Percentiles rank a stretch among this genome's conserved stretches.
These are phyloP conservation scores for Pulicaria dysenterica DNA, from an alignment of 129 eudicot species.

Conservation along the genomic window DNA sequence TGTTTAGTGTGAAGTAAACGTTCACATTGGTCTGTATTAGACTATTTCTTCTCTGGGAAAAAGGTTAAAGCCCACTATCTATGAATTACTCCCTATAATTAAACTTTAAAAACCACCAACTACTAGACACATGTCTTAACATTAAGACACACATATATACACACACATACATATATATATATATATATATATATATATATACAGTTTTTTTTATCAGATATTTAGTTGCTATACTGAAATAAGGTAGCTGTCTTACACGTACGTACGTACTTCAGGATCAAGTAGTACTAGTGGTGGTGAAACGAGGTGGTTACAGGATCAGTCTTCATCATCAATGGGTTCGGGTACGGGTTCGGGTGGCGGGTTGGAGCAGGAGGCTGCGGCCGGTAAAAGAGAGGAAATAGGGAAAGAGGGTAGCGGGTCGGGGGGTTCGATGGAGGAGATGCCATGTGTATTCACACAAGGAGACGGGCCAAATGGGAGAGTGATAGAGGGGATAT, in stretches of 20 bases:
- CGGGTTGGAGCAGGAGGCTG: constrained; percentile 22
- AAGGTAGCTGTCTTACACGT: no score
- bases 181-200: no score
- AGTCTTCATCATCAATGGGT: constrained; percentile 29
- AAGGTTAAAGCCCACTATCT: not conserved
- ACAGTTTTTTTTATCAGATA: no score
- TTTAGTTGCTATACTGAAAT: no score
- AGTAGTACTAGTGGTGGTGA: constrained; percentile 51
- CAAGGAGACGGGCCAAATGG: constrained; percentile 82
- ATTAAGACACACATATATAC: not conserved
- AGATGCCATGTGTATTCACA: constrained; percentile 88
- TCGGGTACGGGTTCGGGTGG: no score
- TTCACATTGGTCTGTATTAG: not conserved
- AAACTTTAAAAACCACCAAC: no score
- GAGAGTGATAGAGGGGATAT: constrained; percentile 67
- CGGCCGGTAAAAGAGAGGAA: constrained; percentile 31
- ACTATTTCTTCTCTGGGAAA: not conserved
- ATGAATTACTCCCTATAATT: not conserved
- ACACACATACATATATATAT: no score
- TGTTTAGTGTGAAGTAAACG: not conserved
- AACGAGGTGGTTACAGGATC: constrained; percentile 51
- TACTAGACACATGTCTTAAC: not conserved
- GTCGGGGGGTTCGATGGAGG: constrained; percentile 40
- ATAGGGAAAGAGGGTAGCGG: constrained; percentile 39
- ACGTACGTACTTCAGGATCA: constrained; percentile 49